phyloP scores from a whole-genome alignment of 352 stramenopile genomes.

The Phytophthora chlamydospora region DNA sequence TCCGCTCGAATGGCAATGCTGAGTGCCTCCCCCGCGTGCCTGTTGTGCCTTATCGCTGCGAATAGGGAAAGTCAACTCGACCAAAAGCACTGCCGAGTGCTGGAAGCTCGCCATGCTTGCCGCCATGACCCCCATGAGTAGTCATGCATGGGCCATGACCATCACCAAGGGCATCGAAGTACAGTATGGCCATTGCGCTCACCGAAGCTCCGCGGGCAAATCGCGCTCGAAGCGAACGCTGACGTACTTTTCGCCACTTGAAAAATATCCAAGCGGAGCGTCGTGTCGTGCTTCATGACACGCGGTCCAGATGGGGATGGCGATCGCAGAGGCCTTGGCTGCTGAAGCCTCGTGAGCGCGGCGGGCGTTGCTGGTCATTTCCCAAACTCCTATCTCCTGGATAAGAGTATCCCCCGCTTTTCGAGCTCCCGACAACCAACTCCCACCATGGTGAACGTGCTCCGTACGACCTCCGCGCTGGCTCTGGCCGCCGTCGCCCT shows the following conservation, averaged over 20 bases:
- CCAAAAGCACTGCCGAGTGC: no score
- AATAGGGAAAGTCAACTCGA: conserved; percentile 20
- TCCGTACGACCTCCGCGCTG: conserved; percentile 34
- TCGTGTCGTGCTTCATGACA: conserved; percentile 21
- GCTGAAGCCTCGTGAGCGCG: background rate
- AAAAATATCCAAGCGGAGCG: conserved; percentile 23
- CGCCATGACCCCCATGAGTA: background rate
- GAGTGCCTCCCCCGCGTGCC: no score
- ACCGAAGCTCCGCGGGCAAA: conserved; percentile 18
- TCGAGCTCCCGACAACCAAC: conserved; percentile 3
- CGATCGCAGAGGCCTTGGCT: conserved; percentile 5
- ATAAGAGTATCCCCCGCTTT: conserved; percentile 27
- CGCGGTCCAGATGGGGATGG: conserved; percentile 23
- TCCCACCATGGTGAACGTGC: conserved; percentile 42
- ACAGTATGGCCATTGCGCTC: conserved; percentile 5
- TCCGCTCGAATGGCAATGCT: conserved; percentile 16
- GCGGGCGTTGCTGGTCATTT: conserved; percentile 22
- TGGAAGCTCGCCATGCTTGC: background rate
- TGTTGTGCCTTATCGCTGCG: conserved; percentile 7
- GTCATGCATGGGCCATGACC: no score
- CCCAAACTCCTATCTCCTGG: conserved; percentile 32
- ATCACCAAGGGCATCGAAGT: no score
- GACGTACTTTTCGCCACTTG: conserved; percentile 24
- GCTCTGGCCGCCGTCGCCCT: conserved; percentile 31
- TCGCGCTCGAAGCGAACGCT: conserved; percentile 7